Conservation (phyloP, 192 early-diverging fungal species). For the Coemansia sp. region DNA sequence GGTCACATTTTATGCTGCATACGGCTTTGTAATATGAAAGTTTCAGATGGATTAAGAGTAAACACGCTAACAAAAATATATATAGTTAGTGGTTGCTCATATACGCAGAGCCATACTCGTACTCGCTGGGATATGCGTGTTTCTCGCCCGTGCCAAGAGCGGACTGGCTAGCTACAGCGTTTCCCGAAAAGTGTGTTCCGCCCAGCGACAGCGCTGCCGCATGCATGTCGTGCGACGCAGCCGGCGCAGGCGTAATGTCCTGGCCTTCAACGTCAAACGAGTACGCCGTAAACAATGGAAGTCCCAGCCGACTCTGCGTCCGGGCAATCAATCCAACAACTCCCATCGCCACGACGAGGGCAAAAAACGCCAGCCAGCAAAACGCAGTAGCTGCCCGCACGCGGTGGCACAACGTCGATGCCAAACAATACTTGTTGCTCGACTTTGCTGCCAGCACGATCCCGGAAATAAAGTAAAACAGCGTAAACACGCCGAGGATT, state of each 20-base stretch:
- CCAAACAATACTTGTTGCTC: slow-evolving; percentile 12
- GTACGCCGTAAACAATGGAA: slow-evolving; percentile 27
- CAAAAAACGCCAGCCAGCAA: slow-evolving; percentile 28
- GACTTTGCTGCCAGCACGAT: slow-evolving; percentile 30
- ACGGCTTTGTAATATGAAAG: too few relatives aligned
- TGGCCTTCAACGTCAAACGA: slow-evolving; percentile 41
- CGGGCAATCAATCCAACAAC: slow-evolving; percentile 28
- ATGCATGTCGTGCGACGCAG: slow-evolving; percentile 23
- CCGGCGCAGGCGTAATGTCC: slow-evolving; percentile 13
- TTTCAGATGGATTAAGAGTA: too few relatives aligned
- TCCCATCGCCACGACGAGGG: slow-evolving; percentile 6
- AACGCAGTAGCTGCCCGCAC: slow-evolving; percentile 23
- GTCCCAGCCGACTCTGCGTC: slow-evolving; percentile 21
- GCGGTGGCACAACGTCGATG: slow-evolving; percentile 15
- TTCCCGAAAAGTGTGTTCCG: slow-evolving; percentile 5
- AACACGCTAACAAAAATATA: too few relatives aligned
- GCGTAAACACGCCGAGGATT: slow-evolving; percentile 15
- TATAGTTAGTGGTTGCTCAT: too few relatives aligned
- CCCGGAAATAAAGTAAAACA: slow-evolving; percentile 26
- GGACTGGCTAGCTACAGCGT: background rate
- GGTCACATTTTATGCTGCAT: too few relatives aligned
- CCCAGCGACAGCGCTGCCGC: slow-evolving; percentile 14
- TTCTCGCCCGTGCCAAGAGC: background rate
- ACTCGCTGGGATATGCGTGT: background rate
- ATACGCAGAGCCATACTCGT: background rate